Conservation (phyloP, 352 stramenopile genomes). For the Pythium dissotocum region DNA sequence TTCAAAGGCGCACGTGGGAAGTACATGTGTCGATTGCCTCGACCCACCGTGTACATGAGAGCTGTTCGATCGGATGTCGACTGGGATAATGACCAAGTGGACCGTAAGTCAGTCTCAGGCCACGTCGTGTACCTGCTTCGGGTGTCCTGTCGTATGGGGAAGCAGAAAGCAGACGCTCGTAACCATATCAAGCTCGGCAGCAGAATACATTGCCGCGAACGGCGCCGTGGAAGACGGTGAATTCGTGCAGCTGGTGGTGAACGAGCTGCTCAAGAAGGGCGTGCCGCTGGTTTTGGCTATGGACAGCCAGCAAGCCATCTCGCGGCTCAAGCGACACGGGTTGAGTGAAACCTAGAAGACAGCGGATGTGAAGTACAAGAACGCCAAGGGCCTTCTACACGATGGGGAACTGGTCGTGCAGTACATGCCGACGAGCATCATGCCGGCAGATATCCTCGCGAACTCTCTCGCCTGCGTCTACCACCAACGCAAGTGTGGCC, state of each 20-base stretch:
- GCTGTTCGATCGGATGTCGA: constrained; percentile 22
- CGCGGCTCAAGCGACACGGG: constrained; percentile 4
- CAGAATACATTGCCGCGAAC: constrained; percentile 21
- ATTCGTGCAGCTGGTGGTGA: background rate
- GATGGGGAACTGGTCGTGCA: background rate
- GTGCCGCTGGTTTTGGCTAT: constrained; percentile 9
- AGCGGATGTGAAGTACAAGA: constrained; percentile 14
- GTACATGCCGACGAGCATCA: constrained; percentile 1
- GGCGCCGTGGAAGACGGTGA: background rate
- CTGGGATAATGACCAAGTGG: constrained; percentile 12
- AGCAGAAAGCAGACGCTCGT: constrained; percentile 20
- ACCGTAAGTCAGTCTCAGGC: constrained; percentile 21
- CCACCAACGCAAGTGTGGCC: constrained; percentile 10
- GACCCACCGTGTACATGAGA: no score
- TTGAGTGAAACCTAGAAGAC: constrained; percentile 8
- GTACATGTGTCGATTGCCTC: no score
- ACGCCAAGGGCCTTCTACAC: background rate
- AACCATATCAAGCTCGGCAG: constrained; percentile 9
- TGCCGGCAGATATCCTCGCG: background rate
- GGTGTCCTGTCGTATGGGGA: constrained; percentile 8
- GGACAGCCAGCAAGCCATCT: constrained; percentile 18
- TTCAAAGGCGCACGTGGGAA: no score
- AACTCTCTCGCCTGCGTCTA: background rate
- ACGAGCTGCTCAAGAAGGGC: background rate
- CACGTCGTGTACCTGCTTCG: constrained; percentile 11